These are phyloP conservation scores for Rhodomyrtus psidioides DNA, from an alignment of 441 rosid species.

Conservation along the genomic window DNA sequence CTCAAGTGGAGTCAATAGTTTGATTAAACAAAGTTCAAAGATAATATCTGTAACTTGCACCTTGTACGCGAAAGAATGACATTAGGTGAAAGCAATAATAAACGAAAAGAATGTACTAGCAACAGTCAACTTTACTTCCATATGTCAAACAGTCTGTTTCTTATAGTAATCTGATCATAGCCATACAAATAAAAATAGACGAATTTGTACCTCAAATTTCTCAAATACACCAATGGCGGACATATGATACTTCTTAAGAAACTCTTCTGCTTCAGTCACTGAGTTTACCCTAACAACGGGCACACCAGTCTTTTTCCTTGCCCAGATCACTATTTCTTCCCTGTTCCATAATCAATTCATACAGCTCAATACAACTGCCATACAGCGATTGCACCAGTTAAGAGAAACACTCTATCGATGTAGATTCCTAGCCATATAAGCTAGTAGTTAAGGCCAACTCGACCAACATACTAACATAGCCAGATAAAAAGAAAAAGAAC, in stretches of 20 bases:
- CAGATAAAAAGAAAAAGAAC: not conserved
- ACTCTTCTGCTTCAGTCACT: conserved; percentile 43
- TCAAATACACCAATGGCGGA: conserved; percentile 62
- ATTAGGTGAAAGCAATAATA: not conserved
- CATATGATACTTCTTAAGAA: conserved; percentile 40
- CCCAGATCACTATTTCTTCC: conserved; percentile 77
- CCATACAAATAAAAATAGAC: not conserved
- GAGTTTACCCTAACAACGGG: conserved; percentile 50
- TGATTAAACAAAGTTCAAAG: not conserved
- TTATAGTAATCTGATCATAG: not conserved
- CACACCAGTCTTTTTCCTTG: conserved; percentile 71
- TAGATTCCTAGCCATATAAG: not conserved
- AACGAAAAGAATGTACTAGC: not conserved
- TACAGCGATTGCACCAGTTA: not conserved
- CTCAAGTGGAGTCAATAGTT: not conserved
- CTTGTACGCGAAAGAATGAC: not conserved
- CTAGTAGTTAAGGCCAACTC: not conserved
- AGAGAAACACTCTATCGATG: not conserved
- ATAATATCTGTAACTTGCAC: not conserved
- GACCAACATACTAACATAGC: not conserved
- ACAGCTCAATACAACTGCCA: not conserved
- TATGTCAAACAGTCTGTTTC: not conserved
- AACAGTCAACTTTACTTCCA: not conserved
- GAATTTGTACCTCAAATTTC: conserved; percentile 53
- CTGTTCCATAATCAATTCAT: conserved; percentile 27